phyloP scores from a whole-genome alignment of 495 filamentous ascomycete species.

The Xylaria castorea region DNA sequence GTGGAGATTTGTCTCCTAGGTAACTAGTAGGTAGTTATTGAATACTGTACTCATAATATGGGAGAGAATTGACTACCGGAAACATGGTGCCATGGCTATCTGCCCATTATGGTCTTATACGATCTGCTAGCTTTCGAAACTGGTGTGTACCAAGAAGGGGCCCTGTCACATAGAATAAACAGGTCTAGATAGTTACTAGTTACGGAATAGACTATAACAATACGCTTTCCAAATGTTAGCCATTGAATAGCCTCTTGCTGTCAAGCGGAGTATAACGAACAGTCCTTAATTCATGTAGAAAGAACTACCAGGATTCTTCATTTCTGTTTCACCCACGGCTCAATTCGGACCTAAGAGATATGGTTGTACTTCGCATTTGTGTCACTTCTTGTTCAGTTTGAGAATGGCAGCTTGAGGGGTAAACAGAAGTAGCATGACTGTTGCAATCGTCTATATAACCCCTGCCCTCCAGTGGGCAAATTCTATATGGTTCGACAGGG shows the following conservation, averaged over 20 bases:
- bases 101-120: neutral
- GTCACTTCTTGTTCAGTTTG: neutral
- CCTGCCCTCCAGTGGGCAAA: neutral
- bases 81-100: neutral
- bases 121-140: neutral
- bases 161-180: neutral
- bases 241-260: neutral
- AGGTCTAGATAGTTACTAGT: neutral
- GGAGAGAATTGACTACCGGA: neutral
- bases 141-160: neutral
- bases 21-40: no score
- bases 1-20: neutral
- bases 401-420: neutral
- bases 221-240: neutral
- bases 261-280: neutral
- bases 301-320: neutral
- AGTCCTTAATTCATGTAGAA: neutral
- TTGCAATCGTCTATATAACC: conserved; percentile 24
- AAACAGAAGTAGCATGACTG: conserved; percentile 16
- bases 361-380: neutral
- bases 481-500: conserved; percentile 4
- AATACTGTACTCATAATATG: neutral
- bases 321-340: neutral
- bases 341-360: neutral
- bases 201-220: neutral